Evolutionary conservation across 2,329 filamentous ascomycete species (phyloP).

Genomic region (Sporothrix pallida): DNA sequence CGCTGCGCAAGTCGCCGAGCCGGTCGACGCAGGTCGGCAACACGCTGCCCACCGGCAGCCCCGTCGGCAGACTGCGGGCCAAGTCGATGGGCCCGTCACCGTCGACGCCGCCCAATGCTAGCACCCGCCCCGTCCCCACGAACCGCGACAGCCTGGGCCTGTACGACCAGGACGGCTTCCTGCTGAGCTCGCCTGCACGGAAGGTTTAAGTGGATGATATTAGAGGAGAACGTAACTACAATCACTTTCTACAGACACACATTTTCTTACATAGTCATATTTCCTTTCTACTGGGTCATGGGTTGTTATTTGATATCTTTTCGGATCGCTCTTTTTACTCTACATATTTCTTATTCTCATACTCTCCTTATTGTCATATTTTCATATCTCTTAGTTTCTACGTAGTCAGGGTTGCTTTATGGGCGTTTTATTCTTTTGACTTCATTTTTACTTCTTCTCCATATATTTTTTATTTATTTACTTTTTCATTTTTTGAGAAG

Average conservation of each 20-base stretch:
- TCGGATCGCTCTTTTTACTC: background rate
- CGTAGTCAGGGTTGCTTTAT: background rate
- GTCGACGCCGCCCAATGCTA: constrained; percentile 20
- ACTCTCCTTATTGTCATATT: background rate
- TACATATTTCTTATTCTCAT: background rate
- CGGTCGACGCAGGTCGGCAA: constrained; percentile 18
- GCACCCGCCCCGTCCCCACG: background rate
- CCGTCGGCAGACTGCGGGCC: constrained; percentile 4
- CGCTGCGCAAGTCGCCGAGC: constrained; percentile 30
- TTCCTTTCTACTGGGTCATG: background rate
- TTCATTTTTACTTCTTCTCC: background rate
- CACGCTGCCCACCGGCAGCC: background rate
- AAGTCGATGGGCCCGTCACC: constrained; percentile 24
- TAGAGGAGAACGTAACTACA: background rate
- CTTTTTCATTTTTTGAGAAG: background rate
- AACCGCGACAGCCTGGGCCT: constrained; percentile 49
- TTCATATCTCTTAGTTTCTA: background rate
- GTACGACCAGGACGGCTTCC: constrained; percentile 55
- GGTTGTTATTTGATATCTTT: background rate
- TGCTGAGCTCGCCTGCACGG: constrained; percentile 51
- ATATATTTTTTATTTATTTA: background rate
- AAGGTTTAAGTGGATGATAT: background rate
- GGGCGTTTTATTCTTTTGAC: background rate
- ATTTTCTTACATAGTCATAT: background rate
- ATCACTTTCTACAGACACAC: background rate